Base-by-base conservation (phyloP, 495 filamentous ascomycete species). In the Friedmanniomyces endolithicus region DNA sequence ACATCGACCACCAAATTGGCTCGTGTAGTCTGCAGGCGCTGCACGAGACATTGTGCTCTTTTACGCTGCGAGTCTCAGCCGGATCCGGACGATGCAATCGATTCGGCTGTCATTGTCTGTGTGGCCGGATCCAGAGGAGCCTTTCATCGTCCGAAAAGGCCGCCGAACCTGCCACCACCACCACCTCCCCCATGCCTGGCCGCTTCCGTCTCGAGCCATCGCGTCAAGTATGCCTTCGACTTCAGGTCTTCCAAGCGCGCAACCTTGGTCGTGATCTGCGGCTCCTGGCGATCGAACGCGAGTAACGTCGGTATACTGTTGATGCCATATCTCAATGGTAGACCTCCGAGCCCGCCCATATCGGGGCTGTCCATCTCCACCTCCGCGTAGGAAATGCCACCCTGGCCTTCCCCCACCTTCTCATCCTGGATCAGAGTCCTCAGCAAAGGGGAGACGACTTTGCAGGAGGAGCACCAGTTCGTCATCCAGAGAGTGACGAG, bases 401-500 rank as follows among this genome's bases (percentile, higher is more conserved):
- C 79, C 61, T 78, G 72, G 8, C 58, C 64, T 61, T 84, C 79
- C n/a, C 80, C 80, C 1, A 79, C 68, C 0, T 75, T 72, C 11
- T 76, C 72, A 22, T 65, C 44, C 55, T 78, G 70, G 33, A 86
- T 65, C 25, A 84, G 61, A 6, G 73, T 64, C 22, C 65, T 60
- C 0, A 87, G 19, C 9, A 84, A 59, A 6, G 81, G 80, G 2
- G 68, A 69, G 19, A 85, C 73, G 16, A 65, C 59, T 24, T 69
- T 70, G 67, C 82, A 87, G 9, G 76, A 77, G 8, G 74, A 64
- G 64, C 82, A 86, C 67, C 75, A 86, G 9, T 77, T 79, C 0
- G 84, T 74, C 0, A 80, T 84, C 84, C 83, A 87, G 14, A 86
- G 68, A 0, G 84, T 86, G 31, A 87, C 70, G 6, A 87, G 69